A percentile compares a stretch with the other conserved stretches of the same genome.
These are phyloP conservation scores for Talaromyces nanjingensis DNA, from an alignment of 495 filamentous ascomycete species.

Conservation along the genomic window DNA sequence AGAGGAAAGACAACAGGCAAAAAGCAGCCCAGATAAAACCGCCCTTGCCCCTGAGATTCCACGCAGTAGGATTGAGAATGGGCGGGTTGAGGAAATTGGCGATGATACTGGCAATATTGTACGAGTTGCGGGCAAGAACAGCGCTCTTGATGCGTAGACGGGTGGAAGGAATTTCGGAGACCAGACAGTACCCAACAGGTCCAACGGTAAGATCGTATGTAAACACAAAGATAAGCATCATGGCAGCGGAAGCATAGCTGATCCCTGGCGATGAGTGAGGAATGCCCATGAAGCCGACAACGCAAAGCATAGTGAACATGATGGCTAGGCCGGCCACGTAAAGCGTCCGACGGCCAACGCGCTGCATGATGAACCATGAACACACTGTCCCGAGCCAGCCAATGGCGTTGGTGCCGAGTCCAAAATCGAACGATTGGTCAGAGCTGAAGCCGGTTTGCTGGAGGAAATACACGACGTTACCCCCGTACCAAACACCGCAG, in stretches of 20 bases:
- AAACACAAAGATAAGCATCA: slow-evolving; percentile 54
- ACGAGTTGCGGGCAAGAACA: slow-evolving; percentile 53
- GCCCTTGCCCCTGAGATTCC: slow-evolving; percentile 59
- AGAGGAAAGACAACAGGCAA: slow-evolving; percentile 56
- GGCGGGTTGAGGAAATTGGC: slow-evolving; percentile 58
- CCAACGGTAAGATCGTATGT: slow-evolving; percentile 60
- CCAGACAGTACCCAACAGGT: slow-evolving; percentile 64
- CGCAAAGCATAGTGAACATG: slow-evolving; percentile 50
- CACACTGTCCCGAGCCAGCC: slow-evolving; percentile 43
- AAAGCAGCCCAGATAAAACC: slow-evolving; percentile 65
- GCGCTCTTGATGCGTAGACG: slow-evolving; percentile 63
- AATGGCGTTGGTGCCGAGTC: slow-evolving; percentile 33
- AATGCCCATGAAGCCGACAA: slow-evolving; percentile 59
- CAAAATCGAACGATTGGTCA: slow-evolving; percentile 20
- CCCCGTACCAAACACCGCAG: slow-evolving; percentile 23
- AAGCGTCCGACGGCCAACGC: slow-evolving; percentile 55
- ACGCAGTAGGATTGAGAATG: slow-evolving; percentile 57
- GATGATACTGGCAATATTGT: slow-evolving; percentile 58
- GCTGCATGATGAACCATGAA: slow-evolving; percentile 44
- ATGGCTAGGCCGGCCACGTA: slow-evolving; percentile 55
- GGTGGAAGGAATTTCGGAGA: slow-evolving; percentile 58
- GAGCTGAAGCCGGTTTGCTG: slow-evolving; percentile 28
- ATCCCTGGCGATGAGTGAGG: slow-evolving; percentile 24
- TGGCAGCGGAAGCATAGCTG: slow-evolving; percentile 21
- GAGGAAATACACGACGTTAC: slow-evolving; percentile 37